phyloP scores from a whole-genome alignment of 2,329 filamentous ascomycete species.

The Sclerotinia nivalis region DNA sequence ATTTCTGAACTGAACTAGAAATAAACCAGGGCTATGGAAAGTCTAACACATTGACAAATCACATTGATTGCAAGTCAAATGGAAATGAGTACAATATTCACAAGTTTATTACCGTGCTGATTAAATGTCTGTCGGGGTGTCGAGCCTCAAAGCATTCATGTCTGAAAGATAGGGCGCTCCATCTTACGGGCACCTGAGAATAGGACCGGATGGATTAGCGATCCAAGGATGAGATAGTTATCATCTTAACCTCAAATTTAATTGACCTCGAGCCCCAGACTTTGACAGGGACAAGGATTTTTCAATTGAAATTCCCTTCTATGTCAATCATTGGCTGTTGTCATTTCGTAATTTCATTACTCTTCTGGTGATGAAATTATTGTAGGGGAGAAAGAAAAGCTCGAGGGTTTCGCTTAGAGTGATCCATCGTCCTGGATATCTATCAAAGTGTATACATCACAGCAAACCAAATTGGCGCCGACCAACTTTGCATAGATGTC shows the following conservation, averaged over 20 bases:
- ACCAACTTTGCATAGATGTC: background rate
- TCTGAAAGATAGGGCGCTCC: background rate
- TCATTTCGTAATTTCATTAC: conserved; percentile 12
- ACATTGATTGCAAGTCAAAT: background rate
- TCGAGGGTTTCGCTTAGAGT: background rate
- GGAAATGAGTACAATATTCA: background rate
- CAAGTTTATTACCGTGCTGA: background rate
- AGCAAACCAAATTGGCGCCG: conserved; percentile 6
- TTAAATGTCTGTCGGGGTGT: conserved; percentile 4
- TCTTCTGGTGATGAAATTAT: background rate
- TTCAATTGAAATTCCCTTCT: conserved; percentile 5
- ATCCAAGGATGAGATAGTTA: conserved; percentile 15
- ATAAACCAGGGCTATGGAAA: background rate
- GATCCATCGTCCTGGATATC: background rate
- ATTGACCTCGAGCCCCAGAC: conserved; percentile 7
- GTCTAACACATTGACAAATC: conserved; percentile 6
- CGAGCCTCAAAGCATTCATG: background rate
- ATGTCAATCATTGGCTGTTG: conserved; percentile 9
- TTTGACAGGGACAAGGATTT: conserved; percentile 15
- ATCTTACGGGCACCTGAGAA: background rate
- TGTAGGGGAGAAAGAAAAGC: background rate
- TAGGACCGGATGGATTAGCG: conserved; percentile 7
- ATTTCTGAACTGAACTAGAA: background rate
- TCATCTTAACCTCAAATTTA: conserved; percentile 21
- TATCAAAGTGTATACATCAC: background rate